Evolutionary conservation across 768 basidiomycete genomes (phyloP).

Genomic region (Dentipellis fragilis): DNA sequence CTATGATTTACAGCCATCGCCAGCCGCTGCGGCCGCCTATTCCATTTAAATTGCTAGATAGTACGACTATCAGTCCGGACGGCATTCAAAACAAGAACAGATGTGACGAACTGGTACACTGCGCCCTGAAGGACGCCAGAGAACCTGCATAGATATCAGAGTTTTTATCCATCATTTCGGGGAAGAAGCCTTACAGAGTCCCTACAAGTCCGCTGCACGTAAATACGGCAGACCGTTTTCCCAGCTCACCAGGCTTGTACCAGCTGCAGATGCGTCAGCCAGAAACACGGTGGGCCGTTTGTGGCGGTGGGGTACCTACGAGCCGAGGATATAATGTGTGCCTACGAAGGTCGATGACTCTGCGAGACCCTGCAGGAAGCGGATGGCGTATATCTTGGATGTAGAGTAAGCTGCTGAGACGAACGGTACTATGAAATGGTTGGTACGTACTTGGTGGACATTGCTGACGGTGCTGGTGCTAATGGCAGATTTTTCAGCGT

Average conservation of each 20-base stretch:
- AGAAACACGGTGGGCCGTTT: not conserved
- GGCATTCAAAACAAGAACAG: not conserved
- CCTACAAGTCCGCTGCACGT: conserved; percentile 52
- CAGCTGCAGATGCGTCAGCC: conserved; percentile 30
- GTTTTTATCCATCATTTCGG: not conserved
- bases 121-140: conserved; percentile 57
- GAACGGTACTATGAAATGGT: not conserved
- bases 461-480: conserved; percentile 48
- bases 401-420: not conserved
- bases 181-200: conserved; percentile 35
- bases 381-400: conserved; percentile 50
- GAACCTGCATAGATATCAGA: conserved; percentile 30
- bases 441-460: conserved; percentile 39
- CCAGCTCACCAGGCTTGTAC: conserved; percentile 64
- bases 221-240: conserved; percentile 65
- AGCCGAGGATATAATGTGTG: conserved; percentile 62
- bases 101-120: conserved; percentile 39
- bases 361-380: conserved; percentile 64
- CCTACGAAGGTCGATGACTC: conserved; percentile 75
- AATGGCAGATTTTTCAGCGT: not conserved
- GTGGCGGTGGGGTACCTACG: conserved; percentile 30
- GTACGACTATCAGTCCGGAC: not conserved
- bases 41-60: conserved; percentile 41
- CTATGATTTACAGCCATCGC: conserved; percentile 48
- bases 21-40: conserved; percentile 46